These are phyloP conservation scores for Penicillium sp. DNA, from an alignment of 2,329 filamentous ascomycete genomes.

Conservation along the genomic window DNA sequence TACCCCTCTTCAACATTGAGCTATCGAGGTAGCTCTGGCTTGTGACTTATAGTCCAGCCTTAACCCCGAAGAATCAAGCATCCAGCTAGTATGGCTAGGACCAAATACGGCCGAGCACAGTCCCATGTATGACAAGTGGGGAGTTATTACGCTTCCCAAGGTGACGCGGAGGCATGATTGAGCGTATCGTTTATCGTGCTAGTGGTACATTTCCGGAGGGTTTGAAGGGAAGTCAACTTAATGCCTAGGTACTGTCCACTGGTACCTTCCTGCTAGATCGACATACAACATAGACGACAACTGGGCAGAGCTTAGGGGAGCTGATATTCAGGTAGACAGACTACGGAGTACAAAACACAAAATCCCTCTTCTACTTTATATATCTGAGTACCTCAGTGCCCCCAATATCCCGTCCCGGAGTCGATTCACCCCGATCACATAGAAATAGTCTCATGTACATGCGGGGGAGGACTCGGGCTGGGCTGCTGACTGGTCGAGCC, in stretches of 20 bases:
- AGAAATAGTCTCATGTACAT: not conserved
- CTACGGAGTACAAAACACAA: not conserved
- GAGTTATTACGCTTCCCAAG: constrained; percentile 8
- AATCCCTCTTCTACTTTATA: not conserved
- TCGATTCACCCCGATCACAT: not conserved
- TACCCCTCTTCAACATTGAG: not conserved
- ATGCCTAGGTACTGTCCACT: not conserved
- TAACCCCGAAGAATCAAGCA: not conserved
- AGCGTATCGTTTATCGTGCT: constrained; percentile 3
- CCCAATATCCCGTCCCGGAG: not conserved
- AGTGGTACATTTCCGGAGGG: constrained; percentile 13
- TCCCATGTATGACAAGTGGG: constrained; percentile 11
- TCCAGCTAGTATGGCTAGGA: not conserved
- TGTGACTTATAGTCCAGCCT: not conserved
- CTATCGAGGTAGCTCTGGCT: not conserved
- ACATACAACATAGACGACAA: not conserved
- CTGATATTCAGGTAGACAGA: not conserved
- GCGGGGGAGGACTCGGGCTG: not conserved
- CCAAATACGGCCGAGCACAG: not conserved
- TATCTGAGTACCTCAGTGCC: not conserved
- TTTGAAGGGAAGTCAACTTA: not conserved
- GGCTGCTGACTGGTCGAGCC: constrained; percentile 1
- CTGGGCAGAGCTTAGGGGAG: not conserved
- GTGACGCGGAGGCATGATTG: constrained; percentile 10
- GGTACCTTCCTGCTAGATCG: not conserved